phyloP scores from a whole-genome alignment of 2,329 filamentous ascomycete genomes.

The Botrytis hyacinthi region DNA sequence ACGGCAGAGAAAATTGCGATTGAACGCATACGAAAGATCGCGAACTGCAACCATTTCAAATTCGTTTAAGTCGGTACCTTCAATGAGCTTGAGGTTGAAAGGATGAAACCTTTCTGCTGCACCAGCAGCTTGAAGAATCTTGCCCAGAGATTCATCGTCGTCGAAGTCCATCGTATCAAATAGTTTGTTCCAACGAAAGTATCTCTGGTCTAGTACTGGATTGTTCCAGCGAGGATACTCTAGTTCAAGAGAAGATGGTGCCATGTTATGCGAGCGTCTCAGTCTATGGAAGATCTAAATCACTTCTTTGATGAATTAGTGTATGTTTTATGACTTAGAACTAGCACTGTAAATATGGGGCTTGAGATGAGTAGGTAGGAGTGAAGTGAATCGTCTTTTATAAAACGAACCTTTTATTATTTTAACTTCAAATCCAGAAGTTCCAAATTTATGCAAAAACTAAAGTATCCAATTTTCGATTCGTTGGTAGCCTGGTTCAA shows the following conservation, averaged over 20 bases:
- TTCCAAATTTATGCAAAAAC: neutral
- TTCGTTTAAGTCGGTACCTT: neutral
- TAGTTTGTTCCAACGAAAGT: neutral
- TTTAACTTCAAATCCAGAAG: too few species aligned
- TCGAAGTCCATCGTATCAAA: constrained; percentile 2
- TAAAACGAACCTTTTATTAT: neutral
- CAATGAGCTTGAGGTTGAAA: neutral
- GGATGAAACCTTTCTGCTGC: neutral
- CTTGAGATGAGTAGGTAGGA: neutral
- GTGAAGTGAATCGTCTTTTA: too few species aligned
- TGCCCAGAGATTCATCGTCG: neutral
- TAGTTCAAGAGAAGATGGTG: too few species aligned
- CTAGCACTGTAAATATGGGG: neutral
- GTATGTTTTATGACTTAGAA: neutral
- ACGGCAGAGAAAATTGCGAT: neutral
- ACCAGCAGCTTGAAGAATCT: neutral
- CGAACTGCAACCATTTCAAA: neutral
- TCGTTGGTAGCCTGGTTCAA: neutral
- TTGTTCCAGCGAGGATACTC: neutral
- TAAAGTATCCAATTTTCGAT: neutral
- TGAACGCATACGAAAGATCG: constrained; percentile 8
- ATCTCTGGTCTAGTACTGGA: neutral
- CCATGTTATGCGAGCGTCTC: neutral
- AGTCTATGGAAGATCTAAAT: neutral
- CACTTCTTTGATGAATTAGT: neutral